Conservation (phyloP, 129 eudicot genomes). For the Scalesia atractyloides region DNA sequence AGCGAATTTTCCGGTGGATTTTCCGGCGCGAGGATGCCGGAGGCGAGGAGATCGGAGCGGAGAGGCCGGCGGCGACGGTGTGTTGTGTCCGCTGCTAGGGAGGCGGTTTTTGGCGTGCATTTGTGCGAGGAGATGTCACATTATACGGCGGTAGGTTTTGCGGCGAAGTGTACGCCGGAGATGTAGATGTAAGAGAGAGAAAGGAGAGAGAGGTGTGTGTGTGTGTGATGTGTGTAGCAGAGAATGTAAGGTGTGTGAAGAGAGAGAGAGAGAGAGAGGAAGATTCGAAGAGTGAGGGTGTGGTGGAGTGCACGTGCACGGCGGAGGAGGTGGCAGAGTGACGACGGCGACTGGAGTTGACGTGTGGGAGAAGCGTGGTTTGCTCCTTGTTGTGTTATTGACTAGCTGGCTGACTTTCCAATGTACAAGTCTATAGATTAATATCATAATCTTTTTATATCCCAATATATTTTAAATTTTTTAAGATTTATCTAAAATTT, state of each 20-base stretch:
- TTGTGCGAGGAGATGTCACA: slow-evolving; percentile 27
- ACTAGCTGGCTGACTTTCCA: not conserved
- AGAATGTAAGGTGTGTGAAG: slow-evolving; percentile 35
- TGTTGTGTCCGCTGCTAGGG: slow-evolving; percentile 83
- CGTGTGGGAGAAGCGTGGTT: slow-evolving; percentile 25
- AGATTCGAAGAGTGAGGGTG: slow-evolving; percentile 37
- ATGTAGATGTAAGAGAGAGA: slow-evolving; percentile 12
- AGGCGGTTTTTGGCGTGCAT: slow-evolving; percentile 84
- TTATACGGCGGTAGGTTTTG: slow-evolving; percentile 21
- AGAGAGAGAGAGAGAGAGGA: slow-evolving; percentile 7
- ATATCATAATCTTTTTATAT: not conserved
- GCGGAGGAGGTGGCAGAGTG: slow-evolving; percentile 11
- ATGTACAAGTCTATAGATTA: not conserved
- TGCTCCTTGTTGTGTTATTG: slow-evolving; percentile 22
- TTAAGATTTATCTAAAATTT: not conserved
- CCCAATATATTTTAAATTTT: not conserved
- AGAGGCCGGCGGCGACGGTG: slow-evolving; percentile 75
- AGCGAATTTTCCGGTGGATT: slow-evolving; percentile 34
- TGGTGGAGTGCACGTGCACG: slow-evolving; percentile 39
- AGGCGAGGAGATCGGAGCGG: slow-evolving; percentile 80
- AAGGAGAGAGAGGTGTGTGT: not conserved
- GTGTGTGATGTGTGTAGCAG: slow-evolving; percentile 15
- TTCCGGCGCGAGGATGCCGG: slow-evolving; percentile 54
- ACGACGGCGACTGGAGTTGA: slow-evolving; percentile 23
- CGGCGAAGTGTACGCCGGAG: slow-evolving; percentile 13